These are phyloP conservation scores for Kodamaea fungicola DNA, from an alignment of 1,139 yeast species.

Conservation along the genomic window DNA sequence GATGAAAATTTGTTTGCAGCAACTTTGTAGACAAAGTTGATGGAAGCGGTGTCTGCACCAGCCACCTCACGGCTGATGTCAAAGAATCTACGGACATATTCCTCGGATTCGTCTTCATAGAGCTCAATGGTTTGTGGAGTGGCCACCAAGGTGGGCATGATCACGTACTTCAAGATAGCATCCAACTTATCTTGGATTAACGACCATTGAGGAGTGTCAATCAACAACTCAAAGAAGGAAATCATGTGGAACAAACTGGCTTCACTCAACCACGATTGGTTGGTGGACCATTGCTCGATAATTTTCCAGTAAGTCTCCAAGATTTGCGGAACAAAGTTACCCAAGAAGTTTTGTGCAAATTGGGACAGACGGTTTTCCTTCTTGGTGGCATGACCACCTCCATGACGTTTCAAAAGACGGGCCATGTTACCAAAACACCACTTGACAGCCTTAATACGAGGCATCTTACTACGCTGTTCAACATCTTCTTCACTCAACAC, in stretches of 20 bases:
- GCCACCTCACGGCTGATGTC: constrained; percentile 69
- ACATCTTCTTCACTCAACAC: constrained; percentile 34
- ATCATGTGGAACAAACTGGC: constrained; percentile 59
- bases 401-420: constrained; percentile 55
- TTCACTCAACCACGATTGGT: constrained; percentile 58
- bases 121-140: constrained; percentile 54
- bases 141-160: constrained; percentile 63
- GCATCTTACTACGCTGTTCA: constrained; percentile 36
- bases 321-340: constrained; percentile 58
- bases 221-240: constrained; percentile 60
- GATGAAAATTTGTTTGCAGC: constrained; percentile 46
- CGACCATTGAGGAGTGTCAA: constrained; percentile 53
- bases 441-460: constrained; percentile 60
- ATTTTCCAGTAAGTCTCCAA: constrained; percentile 56
- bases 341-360: constrained; percentile 46
- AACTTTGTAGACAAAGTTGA: constrained; percentile 61
- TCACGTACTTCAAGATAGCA: constrained; percentile 54
- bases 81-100: constrained; percentile 65
- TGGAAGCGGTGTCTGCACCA: constrained; percentile 80
- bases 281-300: constrained; percentile 58
- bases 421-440: constrained; percentile 73
- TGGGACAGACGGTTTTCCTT: constrained; percentile 24
- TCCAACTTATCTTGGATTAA: constrained; percentile 55
- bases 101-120: constrained; percentile 72
- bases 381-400: constrained; percentile 44